Conservation (phyloP, 768 basidiomycete species). For the Lactarius pseudohatsudake region DNA sequence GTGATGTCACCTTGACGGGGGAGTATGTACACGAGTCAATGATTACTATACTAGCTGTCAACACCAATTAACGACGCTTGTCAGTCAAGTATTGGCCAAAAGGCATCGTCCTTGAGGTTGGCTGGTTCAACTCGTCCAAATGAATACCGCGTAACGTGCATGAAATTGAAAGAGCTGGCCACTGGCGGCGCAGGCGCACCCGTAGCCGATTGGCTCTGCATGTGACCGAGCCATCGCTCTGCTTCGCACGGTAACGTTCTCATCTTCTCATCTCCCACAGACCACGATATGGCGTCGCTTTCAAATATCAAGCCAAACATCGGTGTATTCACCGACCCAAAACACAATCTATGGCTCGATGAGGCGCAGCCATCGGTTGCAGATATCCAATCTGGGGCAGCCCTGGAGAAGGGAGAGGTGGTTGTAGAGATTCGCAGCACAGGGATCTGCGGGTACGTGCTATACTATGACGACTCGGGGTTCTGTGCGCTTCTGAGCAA, state of each 20-base stretch:
- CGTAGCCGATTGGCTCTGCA: not conserved
- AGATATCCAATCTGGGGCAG: conserved; percentile 20
- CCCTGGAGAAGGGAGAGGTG: conserved; percentile 49
- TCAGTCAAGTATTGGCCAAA: not conserved
- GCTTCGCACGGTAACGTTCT: not conserved
- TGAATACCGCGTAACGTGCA: too few relatives aligned
- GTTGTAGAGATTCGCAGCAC: conserved; percentile 65
- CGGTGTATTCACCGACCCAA: conserved; percentile 29
- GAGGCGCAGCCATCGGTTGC: conserved; percentile 33
- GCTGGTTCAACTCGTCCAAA: too few relatives aligned
- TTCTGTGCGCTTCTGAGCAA: not conserved
- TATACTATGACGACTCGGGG: too few relatives aligned
- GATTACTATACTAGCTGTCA: too few relatives aligned
- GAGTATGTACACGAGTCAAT: too few relatives aligned
- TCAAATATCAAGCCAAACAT: conserved; percentile 27
- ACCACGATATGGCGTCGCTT: conserved; percentile 14
- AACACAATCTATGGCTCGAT: conserved; percentile 32
- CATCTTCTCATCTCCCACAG: conserved; percentile 36
- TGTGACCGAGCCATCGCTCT: not conserved
- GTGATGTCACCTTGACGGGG: not conserved
- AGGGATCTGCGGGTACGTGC: conserved; percentile 64
- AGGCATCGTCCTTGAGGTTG: not conserved
- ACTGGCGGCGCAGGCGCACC: too few relatives aligned
- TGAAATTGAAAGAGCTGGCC: not conserved
- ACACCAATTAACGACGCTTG: too few relatives aligned